Conservation (phyloP, 345 rosid genomes). For the Melaleuca quinquenervia region DNA sequence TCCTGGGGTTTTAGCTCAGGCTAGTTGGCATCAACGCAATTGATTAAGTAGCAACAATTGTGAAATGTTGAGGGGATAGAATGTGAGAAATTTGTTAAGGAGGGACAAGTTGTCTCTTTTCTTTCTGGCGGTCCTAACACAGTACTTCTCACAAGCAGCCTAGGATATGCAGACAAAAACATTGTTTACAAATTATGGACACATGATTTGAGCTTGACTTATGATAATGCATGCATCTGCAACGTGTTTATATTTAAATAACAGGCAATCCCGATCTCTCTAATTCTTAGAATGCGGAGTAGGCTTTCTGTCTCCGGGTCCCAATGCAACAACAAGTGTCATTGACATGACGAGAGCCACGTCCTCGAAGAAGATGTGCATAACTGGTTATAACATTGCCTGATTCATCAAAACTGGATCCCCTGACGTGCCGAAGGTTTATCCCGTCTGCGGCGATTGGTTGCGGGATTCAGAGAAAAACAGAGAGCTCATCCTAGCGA, state of each 20-base stretch:
- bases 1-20: background rate
- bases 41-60: background rate
- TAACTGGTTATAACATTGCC: background rate
- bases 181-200: background rate
- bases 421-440: accelerated
- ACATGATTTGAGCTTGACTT: background rate
- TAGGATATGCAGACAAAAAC: background rate
- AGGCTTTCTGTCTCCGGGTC: background rate
- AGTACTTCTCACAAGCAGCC: background rate
- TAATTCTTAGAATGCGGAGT: background rate
- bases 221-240: background rate
- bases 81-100: background rate
- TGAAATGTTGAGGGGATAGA: background rate
- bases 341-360: background rate
- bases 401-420: background rate
- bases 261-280: background rate
- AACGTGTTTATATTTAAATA: background rate
- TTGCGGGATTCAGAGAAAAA: background rate
- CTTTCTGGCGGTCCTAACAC: background rate
- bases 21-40: background rate
- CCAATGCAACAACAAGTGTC: background rate
- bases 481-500: background rate
- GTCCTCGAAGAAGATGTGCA: background rate
- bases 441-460: accelerated
- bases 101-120: background rate